These are phyloP conservation scores for Hypocrella siamensis DNA, from an alignment of 2,329 filamentous ascomycete species.

Conservation along the genomic window DNA sequence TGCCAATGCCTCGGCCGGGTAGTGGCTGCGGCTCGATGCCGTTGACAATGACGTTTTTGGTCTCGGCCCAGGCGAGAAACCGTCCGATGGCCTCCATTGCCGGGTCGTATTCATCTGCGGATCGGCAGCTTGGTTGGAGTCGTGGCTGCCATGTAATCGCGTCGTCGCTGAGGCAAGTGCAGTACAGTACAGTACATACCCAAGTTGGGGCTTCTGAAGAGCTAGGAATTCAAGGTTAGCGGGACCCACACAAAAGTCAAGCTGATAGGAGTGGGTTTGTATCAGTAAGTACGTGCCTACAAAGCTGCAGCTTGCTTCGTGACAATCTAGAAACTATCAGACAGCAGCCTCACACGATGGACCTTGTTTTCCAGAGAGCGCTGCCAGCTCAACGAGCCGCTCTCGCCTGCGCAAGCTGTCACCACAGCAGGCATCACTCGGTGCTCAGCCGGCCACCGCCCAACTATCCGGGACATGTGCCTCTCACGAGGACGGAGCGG, in stretches of 20 bases:
- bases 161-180: too few species aligned
- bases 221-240: too few species aligned
- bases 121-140: too few species aligned
- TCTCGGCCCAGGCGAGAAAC: slow-evolving; percentile 53
- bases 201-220: too few species aligned
- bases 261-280: too few species aligned
- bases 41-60: slow-evolving; percentile 49
- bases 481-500: slow-evolving; percentile 65
- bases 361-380: slow-evolving; percentile 8
- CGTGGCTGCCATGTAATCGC: too few species aligned
- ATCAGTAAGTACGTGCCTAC: too few species aligned
- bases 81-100: slow-evolving; percentile 17
- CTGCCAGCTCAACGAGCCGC: slow-evolving; percentile 6
- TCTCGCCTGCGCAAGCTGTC: slow-evolving; percentile 3
- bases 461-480: slow-evolving; percentile 86
- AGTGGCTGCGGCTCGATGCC: slow-evolving; percentile 53
- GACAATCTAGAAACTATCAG: too few species aligned
- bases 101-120: not conserved
- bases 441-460: slow-evolving; percentile 70
- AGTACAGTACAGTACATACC: too few species aligned
- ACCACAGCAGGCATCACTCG: slow-evolving; percentile 42
- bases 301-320: too few species aligned
- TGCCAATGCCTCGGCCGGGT: slow-evolving; percentile 59
- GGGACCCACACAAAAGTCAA: too few species aligned
- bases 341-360: slow-evolving; percentile 12